Evolutionary conservation across 257 asterid species (phyloP).

Genomic region (Solanum gandarillasii): DNA sequence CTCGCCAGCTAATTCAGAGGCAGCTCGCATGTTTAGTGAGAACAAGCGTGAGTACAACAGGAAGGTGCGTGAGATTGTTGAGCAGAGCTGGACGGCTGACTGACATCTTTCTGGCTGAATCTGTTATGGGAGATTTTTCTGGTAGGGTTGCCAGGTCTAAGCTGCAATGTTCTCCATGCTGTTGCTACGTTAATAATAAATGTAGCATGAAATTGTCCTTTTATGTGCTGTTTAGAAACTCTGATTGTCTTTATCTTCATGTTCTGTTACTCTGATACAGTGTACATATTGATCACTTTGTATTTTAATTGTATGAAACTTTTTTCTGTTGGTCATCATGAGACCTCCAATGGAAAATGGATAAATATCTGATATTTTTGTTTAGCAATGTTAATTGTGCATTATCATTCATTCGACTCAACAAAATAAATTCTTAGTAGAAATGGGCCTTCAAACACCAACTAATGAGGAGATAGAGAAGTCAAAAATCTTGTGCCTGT

Average conservation of each 20-base stretch:
- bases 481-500: background rate
- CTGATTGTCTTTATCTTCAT: constrained; percentile 13
- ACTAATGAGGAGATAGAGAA: background rate
- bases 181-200: constrained; percentile 8
- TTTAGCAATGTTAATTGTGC: background rate
- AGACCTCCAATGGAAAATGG: background rate
- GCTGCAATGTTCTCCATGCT: constrained; percentile 2
- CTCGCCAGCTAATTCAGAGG: constrained; percentile 92
- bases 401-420: background rate
- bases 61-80: constrained; percentile 81
- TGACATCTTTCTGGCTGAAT: constrained; percentile 6
- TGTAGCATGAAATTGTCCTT: constrained; percentile 15
- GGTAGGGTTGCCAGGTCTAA: constrained; percentile 15
- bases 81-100: constrained; percentile 95
- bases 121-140: constrained; percentile 13
- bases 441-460: background rate
- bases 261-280: constrained; percentile 14
- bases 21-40: constrained; percentile 78
- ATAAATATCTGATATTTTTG: background rate
- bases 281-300: constrained; percentile 37
- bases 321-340: background rate
- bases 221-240: constrained; percentile 19
- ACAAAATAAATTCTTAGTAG: background rate
- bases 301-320: constrained; percentile 1
- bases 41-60: constrained; percentile 89